Evolutionary conservation across 768 basidiomycete genomes (phyloP).

Genomic region (Strobilomyces confusus): DNA sequence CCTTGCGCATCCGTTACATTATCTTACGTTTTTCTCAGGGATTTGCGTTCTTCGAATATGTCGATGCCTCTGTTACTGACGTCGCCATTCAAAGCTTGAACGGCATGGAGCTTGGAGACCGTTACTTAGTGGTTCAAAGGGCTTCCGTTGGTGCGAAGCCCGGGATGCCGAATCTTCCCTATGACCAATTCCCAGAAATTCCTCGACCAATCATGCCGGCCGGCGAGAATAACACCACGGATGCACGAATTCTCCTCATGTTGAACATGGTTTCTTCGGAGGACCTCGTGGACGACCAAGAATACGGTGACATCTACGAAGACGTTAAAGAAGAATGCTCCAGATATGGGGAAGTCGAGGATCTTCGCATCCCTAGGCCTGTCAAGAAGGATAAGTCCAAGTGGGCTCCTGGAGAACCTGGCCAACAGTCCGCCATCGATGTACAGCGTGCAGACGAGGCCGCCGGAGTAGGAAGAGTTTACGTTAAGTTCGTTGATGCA

Average conservation of each 20-base stretch:
- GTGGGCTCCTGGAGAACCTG: constrained; percentile 63
- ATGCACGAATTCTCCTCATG: constrained; percentile 90
- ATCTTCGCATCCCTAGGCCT: constrained; percentile 85
- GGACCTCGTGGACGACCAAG: constrained; percentile 84
- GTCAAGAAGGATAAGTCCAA: constrained; percentile 81
- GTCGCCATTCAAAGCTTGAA: constrained; percentile 94
- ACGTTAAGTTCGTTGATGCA: constrained; percentile 76
- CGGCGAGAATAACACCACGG: constrained; percentile 54
- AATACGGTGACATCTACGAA: constrained; percentile 92
- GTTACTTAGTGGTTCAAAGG: constrained; percentile 92
- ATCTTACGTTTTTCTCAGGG: constrained; percentile 50
- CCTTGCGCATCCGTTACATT: neutral
- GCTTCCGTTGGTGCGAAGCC: constrained; percentile 92
- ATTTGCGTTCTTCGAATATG: constrained; percentile 99
- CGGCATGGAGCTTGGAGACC: constrained; percentile 97
- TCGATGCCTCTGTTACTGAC: constrained; percentile 84
- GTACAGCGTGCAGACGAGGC: constrained; percentile 79
- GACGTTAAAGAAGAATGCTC: constrained; percentile 91
- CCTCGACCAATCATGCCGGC: constrained; percentile 88
- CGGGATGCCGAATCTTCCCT: constrained; percentile 61
- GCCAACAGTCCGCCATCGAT: constrained; percentile 57
- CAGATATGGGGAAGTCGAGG: constrained; percentile 76
- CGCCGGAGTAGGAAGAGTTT: constrained; percentile 91
- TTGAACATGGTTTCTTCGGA: constrained; percentile 98
- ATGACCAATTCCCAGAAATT: constrained; percentile 78